These are phyloP conservation scores for Tulasnella sp. DNA, from an alignment of 768 basidiomycete genomes.

Conservation along the genomic window DNA sequence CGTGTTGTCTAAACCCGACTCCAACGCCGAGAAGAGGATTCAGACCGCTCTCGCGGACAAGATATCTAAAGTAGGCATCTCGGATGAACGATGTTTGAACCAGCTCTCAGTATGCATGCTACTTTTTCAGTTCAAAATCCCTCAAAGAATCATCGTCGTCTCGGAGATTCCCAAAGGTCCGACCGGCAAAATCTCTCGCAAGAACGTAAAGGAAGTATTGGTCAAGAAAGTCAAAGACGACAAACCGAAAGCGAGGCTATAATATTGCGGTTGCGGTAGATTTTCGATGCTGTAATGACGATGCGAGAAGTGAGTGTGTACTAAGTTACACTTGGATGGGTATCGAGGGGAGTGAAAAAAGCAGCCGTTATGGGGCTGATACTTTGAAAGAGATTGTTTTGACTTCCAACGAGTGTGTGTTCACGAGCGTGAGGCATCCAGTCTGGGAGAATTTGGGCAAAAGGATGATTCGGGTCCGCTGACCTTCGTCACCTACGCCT, in stretches of 20 bases:
- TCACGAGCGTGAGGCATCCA: slow-evolving; percentile 67
- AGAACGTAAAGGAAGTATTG: slow-evolving; percentile 12
- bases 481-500: slow-evolving; percentile 17
- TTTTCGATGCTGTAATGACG: background rate
- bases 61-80: background rate
- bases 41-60: background rate
- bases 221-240: background rate
- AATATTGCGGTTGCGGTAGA: background rate
- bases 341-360: background rate
- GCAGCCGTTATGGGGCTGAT: background rate
- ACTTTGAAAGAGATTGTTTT: slow-evolving; percentile 24
- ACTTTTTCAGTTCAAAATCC: slow-evolving; percentile 8
- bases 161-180: slow-evolving; percentile 8
- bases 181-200: slow-evolving; percentile 10
- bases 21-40: slow-evolving; percentile 1
- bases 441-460: slow-evolving; percentile 72
- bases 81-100: background rate
- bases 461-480: slow-evolving; percentile 51
- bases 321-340: background rate
- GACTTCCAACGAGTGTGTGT: slow-evolving; percentile 64
- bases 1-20: background rate
- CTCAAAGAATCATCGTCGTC: slow-evolving; percentile 1
- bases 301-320: background rate
- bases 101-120: background rate
- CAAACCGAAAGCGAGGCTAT: slow-evolving; percentile 6